Evolutionary conservation across 2,329 filamentous ascomycete species (phyloP).

Genomic region (Alternaria hordeiaustralica): DNA sequence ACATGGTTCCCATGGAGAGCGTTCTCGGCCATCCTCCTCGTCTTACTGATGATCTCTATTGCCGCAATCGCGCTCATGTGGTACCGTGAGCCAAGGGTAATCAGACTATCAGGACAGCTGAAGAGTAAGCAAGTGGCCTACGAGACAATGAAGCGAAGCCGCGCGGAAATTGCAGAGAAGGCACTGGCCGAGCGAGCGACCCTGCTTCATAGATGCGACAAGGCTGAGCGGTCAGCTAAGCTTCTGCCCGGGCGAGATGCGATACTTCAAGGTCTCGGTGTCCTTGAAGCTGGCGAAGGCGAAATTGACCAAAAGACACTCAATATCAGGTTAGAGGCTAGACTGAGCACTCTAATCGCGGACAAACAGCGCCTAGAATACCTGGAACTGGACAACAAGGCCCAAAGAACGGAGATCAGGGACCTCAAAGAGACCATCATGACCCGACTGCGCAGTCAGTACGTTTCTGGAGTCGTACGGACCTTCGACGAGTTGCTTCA

Average conservation of each 20-base stretch:
- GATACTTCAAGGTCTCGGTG: not conserved
- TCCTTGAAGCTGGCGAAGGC: not conserved
- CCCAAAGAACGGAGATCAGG: not conserved
- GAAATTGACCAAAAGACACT: not conserved
- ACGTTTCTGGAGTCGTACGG: not conserved
- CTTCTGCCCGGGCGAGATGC: not conserved
- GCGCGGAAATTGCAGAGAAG: not conserved
- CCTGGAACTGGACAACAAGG: not conserved
- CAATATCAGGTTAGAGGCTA: not conserved
- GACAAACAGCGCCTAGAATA: not conserved
- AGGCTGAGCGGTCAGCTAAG: not conserved
- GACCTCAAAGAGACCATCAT: not conserved
- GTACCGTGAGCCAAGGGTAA: not conserved
- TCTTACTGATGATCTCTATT: not conserved
- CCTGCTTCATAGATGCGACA: not conserved
- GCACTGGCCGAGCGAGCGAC: not conserved
- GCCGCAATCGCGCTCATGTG: not conserved
- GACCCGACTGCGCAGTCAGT: not conserved
- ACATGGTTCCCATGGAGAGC: not conserved
- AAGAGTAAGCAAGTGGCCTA: not conserved
- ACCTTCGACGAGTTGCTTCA: not conserved
- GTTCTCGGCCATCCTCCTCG: not conserved
- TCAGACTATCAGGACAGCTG: not conserved
- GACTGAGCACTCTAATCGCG: not conserved
- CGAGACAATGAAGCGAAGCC: not conserved